These are phyloP conservation scores for Trichoderma orchidacearum DNA, from an alignment of 495 filamentous ascomycete species.

Conservation along the genomic window DNA sequence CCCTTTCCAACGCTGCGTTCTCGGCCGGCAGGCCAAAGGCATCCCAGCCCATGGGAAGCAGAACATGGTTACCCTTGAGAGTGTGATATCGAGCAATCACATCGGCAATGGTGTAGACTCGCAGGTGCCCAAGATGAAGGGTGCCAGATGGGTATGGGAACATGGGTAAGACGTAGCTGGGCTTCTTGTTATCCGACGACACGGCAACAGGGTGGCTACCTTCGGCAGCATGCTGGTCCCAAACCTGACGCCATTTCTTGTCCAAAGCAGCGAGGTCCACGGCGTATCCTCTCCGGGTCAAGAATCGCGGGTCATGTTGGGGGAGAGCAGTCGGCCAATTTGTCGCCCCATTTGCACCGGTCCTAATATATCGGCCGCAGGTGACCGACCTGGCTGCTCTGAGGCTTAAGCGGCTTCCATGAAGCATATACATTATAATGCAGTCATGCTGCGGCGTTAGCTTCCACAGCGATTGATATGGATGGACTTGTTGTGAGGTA, in stretches of 20 bases:
- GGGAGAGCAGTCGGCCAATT: neutral
- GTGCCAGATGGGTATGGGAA: conserved; percentile 86
- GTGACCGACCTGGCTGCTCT: conserved; percentile 6
- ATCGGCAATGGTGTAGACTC: conserved; percentile 86
- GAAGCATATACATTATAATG: conserved; percentile 14
- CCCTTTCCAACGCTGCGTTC: conserved; percentile 84
- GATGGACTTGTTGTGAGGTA: neutral
- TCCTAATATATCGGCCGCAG: neutral
- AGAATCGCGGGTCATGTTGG: neutral
- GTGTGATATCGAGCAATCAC: conserved; percentile 64
- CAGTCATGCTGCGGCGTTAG: neutral
- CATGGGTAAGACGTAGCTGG: conserved; percentile 72
- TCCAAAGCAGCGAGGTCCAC: conserved; percentile 56
- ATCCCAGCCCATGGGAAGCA: conserved; percentile 90
- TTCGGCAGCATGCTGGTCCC: conserved; percentile 29
- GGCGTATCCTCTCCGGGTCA: neutral
- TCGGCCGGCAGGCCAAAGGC: conserved; percentile 84
- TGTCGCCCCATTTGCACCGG: neutral
- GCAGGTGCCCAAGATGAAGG: conserved; percentile 79
- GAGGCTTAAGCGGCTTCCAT: conserved; percentile 17
- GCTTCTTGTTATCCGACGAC: conserved; percentile 18
- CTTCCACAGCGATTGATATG: neutral
- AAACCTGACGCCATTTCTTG: conserved; percentile 52
- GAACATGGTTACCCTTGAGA: conserved; percentile 62
- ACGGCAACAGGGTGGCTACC: neutral